A percentile compares a stretch with the other conserved stretches of the same genome.
Evolutionary conservation across 345 rosid genomes (phyloP).

Genomic region (Brassica rapa): DNA sequence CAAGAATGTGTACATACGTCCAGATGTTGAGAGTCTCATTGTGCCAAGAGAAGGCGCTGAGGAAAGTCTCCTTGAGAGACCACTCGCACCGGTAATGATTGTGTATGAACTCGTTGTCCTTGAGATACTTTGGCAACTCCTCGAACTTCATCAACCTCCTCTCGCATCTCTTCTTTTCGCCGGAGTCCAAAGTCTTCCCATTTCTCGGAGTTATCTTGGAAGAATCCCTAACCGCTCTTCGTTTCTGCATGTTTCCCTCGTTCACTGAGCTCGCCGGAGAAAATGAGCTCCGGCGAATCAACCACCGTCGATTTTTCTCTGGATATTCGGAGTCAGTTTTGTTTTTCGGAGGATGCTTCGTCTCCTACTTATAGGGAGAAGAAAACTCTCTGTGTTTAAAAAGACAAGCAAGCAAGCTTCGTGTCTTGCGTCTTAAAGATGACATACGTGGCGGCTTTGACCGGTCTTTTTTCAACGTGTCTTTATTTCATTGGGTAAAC

Average conservation of each 20-base stretch:
- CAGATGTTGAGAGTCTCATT: conserved; percentile 94
- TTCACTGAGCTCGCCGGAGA: conserved; percentile 14
- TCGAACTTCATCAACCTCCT: conserved; percentile 62
- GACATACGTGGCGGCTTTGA: conserved; percentile 40
- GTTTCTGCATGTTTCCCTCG: conserved; percentile 32
- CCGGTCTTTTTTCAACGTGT: conserved; percentile 23
- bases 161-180: conserved; percentile 43
- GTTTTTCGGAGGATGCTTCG: conserved; percentile 1
- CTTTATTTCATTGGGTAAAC: accelerated
- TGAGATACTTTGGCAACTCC: conserved; percentile 79
- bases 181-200: conserved; percentile 24
- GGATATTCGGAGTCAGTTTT: background rate
- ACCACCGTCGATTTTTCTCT: background rate
- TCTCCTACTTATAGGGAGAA: conserved; percentile 41
- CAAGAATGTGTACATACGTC: conserved; percentile 62
- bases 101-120: conserved; percentile 88
- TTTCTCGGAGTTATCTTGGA: conserved; percentile 17
- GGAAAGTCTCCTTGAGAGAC: conserved; percentile 73
- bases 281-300: background rate
- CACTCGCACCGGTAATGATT: conserved; percentile 89
- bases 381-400: conserved; percentile 16
- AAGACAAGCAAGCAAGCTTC: conserved; percentile 28
- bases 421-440: conserved; percentile 10
- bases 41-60: conserved; percentile 84
- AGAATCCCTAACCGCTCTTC: conserved; percentile 26